phyloP scores from a whole-genome alignment of 805 yeast genomes.

The Hemisphaericaspora nanyangensis region DNA sequence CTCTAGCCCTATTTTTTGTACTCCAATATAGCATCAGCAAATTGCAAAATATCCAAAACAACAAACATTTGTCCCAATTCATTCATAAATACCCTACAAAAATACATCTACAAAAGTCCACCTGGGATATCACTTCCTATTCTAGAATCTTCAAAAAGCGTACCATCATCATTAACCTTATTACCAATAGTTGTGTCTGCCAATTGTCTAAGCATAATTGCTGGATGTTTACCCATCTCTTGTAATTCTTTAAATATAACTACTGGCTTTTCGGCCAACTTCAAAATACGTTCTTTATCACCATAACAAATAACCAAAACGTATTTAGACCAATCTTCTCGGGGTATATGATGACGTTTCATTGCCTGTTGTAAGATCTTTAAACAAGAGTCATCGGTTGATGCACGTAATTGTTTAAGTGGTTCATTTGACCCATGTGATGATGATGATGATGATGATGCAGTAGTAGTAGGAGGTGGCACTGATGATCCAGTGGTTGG shows the following conservation, averaged over 20 bases:
- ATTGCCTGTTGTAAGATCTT: constrained; percentile 85
- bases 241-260: constrained; percentile 77
- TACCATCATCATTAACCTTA: constrained; percentile 15
- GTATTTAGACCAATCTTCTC: constrained; percentile 82
- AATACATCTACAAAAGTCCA: constrained; percentile 27
- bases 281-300: constrained; percentile 80
- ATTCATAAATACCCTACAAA: no score
- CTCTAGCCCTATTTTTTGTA: background rate
- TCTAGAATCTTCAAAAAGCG: constrained; percentile 32
- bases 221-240: constrained; percentile 83
- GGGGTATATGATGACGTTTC: constrained; percentile 74
- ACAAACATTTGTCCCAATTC: no score
- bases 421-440: constrained; percentile 49
- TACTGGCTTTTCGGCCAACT: constrained; percentile 85
- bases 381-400: constrained; percentile 87
- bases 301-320: constrained; percentile 88
- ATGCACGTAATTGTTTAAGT: constrained; percentile 76
- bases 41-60: no score
- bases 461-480: no score
- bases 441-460: constrained; percentile 6
- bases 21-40: no score
- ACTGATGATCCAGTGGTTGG: no score
- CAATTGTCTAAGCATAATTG: constrained; percentile 84
- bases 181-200: constrained; percentile 42
- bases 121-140: constrained; percentile 45